phyloP scores from a whole-genome alignment of 805 yeast species.

The Cyberlindnera subsufficiens region DNA sequence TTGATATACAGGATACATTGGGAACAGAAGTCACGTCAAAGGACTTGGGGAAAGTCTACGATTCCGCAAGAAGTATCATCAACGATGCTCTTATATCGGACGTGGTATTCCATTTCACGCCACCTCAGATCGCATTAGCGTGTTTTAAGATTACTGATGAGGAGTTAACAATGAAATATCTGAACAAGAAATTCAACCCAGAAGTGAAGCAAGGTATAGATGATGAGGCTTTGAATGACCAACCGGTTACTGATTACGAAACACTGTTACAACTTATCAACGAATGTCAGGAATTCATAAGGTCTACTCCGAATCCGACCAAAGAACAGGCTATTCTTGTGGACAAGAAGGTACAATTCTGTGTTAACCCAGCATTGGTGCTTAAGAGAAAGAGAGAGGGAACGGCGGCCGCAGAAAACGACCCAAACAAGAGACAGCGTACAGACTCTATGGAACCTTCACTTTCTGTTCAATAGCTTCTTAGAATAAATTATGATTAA shows the following conservation, averaged over 20 bases:
- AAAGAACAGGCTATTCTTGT: constrained; percentile 58
- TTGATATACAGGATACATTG: constrained; percentile 71
- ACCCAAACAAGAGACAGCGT: constrained; percentile 24
- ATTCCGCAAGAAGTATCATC: constrained; percentile 58
- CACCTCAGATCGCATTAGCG: constrained; percentile 93
- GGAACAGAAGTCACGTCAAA: constrained; percentile 38
- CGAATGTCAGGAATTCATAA: constrained; percentile 43
- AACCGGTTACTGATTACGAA: constrained; percentile 26
- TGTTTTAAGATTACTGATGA: constrained; percentile 67
- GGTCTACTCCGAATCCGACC: constrained; percentile 38
- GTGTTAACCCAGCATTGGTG: constrained; percentile 51
- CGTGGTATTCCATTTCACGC: constrained; percentile 72
- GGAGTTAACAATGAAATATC: constrained; percentile 57
- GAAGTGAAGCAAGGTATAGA: constrained; percentile 12
- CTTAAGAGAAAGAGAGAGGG: constrained; percentile 38
- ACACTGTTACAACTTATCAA: constrained; percentile 39
- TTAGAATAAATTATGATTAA: too few species aligned
- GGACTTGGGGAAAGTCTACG: constrained; percentile 64
- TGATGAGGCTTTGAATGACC: constrained; percentile 8
- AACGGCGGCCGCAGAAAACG: constrained; percentile 16
- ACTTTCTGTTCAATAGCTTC: neutral
- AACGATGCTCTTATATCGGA: constrained; percentile 72
- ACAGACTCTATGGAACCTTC: constrained; percentile 1
- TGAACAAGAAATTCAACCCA: constrained; percentile 51
- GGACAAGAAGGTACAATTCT: constrained; percentile 58